These are phyloP conservation scores for Cadophora sp. DNA, from an alignment of 2,329 filamentous ascomycete species.

Conservation along the genomic window DNA sequence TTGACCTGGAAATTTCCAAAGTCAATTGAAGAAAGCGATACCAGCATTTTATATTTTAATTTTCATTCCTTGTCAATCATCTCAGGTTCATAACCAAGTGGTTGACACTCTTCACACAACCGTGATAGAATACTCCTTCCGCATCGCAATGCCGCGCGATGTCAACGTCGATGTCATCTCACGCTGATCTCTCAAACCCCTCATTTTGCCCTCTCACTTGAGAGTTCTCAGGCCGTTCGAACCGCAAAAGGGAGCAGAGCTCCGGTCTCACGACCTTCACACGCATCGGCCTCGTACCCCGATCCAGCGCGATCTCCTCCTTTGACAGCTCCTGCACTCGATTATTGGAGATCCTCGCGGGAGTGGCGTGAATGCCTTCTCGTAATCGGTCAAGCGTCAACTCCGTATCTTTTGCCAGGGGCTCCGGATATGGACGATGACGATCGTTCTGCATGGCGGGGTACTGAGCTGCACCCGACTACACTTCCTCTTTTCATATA, in stretches of 20 bases:
- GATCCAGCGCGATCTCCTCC: neutral
- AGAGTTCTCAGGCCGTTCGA: neutral
- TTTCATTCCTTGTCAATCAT: neutral
- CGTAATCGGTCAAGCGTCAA: neutral
- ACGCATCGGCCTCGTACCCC: constrained; percentile 1
- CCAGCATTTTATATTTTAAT: neutral
- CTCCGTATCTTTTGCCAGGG: constrained; percentile 13
- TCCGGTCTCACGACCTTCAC: constrained; percentile 1
- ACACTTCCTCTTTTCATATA: neutral
- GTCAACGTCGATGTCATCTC: neutral
- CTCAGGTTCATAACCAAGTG: neutral
- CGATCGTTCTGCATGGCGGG: constrained; percentile 5
- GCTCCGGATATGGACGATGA: constrained; percentile 5
- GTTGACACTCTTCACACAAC: neutral
- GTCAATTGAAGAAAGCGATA: neutral
- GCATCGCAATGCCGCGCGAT: neutral
- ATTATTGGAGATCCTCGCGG: constrained; percentile 11
- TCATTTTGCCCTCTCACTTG: neutral
- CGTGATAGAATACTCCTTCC: neutral
- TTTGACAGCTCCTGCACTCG: neutral
- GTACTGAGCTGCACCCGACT: neutral
- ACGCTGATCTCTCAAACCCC: neutral
- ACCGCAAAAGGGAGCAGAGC: constrained; percentile 4
- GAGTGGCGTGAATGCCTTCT: constrained; percentile 1
- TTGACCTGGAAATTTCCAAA: neutral